Base-by-base conservation (phyloP, 768 basidiomycete species). In the Tricholoma bakamatsutake region DNA sequence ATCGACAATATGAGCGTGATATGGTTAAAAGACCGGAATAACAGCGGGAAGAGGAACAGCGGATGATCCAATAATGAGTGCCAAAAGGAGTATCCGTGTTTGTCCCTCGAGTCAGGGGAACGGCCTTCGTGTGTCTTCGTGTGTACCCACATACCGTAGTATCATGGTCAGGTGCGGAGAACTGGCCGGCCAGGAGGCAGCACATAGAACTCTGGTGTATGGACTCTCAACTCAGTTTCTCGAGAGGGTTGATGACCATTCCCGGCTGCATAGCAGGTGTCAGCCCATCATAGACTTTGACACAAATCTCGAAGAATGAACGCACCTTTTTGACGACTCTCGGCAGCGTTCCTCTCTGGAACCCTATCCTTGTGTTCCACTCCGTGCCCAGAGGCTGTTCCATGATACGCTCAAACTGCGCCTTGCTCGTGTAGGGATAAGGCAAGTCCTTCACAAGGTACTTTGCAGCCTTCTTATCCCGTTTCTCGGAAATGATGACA, bases 401-500 rank as follows among this genome's bases (percentile, higher is more conserved):
- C 77, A 97, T 84, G 58, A 80, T 81, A 33, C 87, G 83, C 71
- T 97, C 94, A 65, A 88, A 98, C 74, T 98, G 97, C 3, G 88
- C 91, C 55, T 85, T 85, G 69, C 88, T 90, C 8, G 96, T 98
- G 67, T 93, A 98, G 3, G 96, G 97, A 71, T 88, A 89, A 2
- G 97, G 97, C 45, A 99, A 71, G 67, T 98, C 95, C 69, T 89
- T 90, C 53, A 93, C 84, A 57, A 85, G 78, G 68, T 95, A 98
- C 71, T 93, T 90, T 13, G 83, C 74, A 0, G 91, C 94, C 68
- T 97, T 97, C 74, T 92, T 93, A 74, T 98, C 96, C 56, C 86
- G 85, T 71, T 88, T 92, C 71, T 99, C 96, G 1, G 92, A 93
- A 64, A 99, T 90, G 74, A 99, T 97, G 65, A 98, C 82, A 67